These are phyloP conservation scores for Fusarium graminum DNA, from an alignment of 2,329 filamentous ascomycete genomes.

Conservation along the genomic window DNA sequence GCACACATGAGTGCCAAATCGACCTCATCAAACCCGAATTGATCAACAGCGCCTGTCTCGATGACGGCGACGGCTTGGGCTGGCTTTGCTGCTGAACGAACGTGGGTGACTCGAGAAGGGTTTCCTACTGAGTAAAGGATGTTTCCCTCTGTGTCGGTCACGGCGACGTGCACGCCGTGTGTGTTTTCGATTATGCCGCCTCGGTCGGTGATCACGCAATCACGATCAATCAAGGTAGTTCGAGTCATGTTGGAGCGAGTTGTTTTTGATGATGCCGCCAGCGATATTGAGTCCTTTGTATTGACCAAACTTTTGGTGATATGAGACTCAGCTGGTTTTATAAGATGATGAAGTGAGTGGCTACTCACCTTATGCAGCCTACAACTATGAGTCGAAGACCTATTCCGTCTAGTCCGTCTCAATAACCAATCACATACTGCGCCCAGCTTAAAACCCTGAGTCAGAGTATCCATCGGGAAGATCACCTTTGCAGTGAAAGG, in stretches of 20 bases:
- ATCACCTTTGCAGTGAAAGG: constrained; percentile 4
- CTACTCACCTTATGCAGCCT: too few species aligned
- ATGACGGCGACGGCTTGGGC: constrained; percentile 60
- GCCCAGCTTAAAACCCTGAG: background rate
- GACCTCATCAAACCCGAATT: constrained; percentile 54
- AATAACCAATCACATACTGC: background rate
- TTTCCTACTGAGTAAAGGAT: constrained; percentile 58
- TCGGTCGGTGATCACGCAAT: constrained; percentile 55
- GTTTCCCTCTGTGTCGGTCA: constrained; percentile 55
- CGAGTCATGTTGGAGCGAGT: constrained; percentile 25
- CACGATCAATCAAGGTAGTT: constrained; percentile 25
- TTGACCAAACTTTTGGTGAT: background rate
- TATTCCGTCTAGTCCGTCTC: background rate
- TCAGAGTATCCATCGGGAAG: constrained; percentile 1
- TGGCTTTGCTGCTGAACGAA: constrained; percentile 62
- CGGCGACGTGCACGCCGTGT: constrained; percentile 59
- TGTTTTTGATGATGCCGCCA: background rate
- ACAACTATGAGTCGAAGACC: background rate
- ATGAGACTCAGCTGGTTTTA: background rate
- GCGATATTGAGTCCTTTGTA: background rate
- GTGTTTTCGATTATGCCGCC: constrained; percentile 59
- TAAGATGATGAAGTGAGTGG: background rate
- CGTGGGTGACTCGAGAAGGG: constrained; percentile 57
- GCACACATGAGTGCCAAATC: constrained; percentile 63
- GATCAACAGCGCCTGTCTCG: constrained; percentile 56